Base-by-base conservation (phyloP, 768 basidiomycete species). In the Rhizopogon salebrosus region DNA sequence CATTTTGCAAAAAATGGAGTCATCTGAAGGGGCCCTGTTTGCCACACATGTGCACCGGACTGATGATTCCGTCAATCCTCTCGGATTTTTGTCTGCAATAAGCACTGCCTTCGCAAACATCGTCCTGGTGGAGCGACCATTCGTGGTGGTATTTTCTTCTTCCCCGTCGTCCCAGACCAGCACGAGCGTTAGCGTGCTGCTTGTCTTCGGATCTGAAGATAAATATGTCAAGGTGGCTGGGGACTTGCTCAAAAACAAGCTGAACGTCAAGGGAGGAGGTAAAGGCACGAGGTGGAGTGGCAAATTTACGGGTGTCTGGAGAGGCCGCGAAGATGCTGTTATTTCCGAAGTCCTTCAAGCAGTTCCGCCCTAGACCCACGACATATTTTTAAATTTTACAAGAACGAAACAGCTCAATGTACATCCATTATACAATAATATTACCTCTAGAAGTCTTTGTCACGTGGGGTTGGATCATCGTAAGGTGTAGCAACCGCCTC, bases 271-370 rank as follows among this genome's bases (percentile, higher is more conserved):
- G 70, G 90, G 90, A 6, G 90, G 90, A 10, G 88, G 89, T 4
- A 89, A 86, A 61, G 89, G 87, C 1, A 58, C 71, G 16, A 80
- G 78, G 59, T 91, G 89, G 85, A 89, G 88, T 55, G 89, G 89
- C 9, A 86, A 90, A 64, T 78, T 75, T 51, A 74, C 66, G 6
- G 88, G 88, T 0, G 65, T 65, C 36, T 65, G 65, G 45, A 67
- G 56, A 27, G 53, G 63, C 34, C 58, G 63, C 6, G 65, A 64
- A 49, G 58, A 56, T 7, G 38, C 40, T 4, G 26, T 49, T 18
- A 49, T 65, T 29, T 58, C 58, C 34, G 64, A 57, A 36, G 49
- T 54, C 51, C 57, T 65, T 40, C 52, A 38, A 36, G 52, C 41
- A 45, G 41, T 61, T 29, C 52, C 42, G 36, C 31, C 14, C 5